Base-by-base conservation (phyloP, 1,284 basidiomycete genomes). In the Cutaneotrichosporon sp. region DNA sequence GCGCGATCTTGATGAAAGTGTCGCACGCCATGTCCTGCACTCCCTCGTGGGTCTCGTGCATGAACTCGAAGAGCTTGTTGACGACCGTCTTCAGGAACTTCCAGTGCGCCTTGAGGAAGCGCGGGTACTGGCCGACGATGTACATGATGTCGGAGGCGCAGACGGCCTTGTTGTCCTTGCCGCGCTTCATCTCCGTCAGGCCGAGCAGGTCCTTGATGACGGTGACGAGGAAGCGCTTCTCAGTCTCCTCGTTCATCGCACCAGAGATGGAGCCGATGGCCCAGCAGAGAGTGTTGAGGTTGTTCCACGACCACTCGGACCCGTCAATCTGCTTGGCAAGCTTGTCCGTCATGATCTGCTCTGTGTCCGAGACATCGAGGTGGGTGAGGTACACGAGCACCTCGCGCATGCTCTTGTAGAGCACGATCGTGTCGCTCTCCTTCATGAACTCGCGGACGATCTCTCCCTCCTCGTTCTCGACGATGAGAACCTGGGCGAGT, bases 1-100 rank as follows among this genome's bases (percentile, higher is more conserved):
- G 95, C 22, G 97, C 94, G 72, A 99, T 99, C 82, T 99, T 99
- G 84, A 99, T 98, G 81, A 99, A 99, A 0, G 97, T 99, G 80
- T 99, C 97, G 80, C 97, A 99, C 53, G 97, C 97, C 97, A 99
- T 99, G 80, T 99, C 97, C 81, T 99, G 97, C 13, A 99, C 97
- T 84, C 93, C 95, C 83, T 99, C 97, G 75, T 99, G 97, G 0
- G 93, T 97, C 82, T 99, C 97, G 81, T 99, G 97, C 95, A 99
- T 99, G 79, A 99, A 99, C 79, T 99, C 97, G 79, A 99, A 99
- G 20, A 99, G 84, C 81, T 99, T 99, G 84, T 99, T 99, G 68
- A 99, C 97, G 54, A 99, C 97, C 4, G 97, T 99, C 84, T 99
- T 99, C 77, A 99, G 83, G 87, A 99, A 99, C 82, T 98, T 99